Percentiles rank a stretch among this genome's conserved stretches.
Conservation (phyloP, 192 early-diverging fungal species). For the Coemansia sp. region DNA sequence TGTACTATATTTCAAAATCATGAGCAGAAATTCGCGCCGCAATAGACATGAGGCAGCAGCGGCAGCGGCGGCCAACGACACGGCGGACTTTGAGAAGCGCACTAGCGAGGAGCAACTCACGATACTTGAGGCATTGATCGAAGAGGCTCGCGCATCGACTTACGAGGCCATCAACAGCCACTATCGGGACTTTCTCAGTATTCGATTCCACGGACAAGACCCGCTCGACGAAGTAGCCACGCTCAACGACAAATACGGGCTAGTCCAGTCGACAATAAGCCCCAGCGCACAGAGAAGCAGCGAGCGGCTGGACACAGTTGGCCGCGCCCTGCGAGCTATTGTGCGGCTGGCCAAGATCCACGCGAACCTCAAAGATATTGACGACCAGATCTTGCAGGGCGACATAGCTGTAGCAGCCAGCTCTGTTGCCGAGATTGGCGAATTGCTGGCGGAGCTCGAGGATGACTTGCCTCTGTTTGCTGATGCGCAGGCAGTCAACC, state of each 20-base stretch:
- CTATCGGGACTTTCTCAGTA: conserved; percentile 32
- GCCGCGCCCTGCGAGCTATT: conserved; percentile 14
- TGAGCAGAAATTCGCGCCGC: conserved; percentile 23
- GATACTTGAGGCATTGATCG: conserved; percentile 18
- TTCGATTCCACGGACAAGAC: conserved; percentile 32
- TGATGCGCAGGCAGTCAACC: background rate
- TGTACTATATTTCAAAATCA: background rate
- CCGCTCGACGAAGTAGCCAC: conserved; percentile 52
- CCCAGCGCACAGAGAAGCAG: background rate
- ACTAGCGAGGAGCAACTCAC: conserved; percentile 20
- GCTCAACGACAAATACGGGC: conserved; percentile 43
- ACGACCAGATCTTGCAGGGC: conserved; percentile 43
- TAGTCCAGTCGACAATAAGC: conserved; percentile 3
- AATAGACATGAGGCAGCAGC: conserved; percentile 11
- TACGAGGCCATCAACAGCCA: conserved; percentile 50
- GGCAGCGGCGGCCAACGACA: background rate
- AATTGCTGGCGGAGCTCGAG: conserved; percentile 29
- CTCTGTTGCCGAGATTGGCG: conserved; percentile 32
- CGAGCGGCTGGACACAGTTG: conserved; percentile 27
- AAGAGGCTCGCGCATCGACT: conserved; percentile 23
- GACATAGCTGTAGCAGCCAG: conserved; percentile 44
- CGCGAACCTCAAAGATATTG: conserved; percentile 41
- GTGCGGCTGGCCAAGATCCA: conserved; percentile 42
- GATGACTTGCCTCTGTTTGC: conserved; percentile 6
- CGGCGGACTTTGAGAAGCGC: conserved; percentile 20